Percentiles rank a stretch among this genome's conserved stretches.
Evolutionary conservation across 768 basidiomycete genomes (phyloP).

Genomic region (Chalciporus sphaerocephalus): DNA sequence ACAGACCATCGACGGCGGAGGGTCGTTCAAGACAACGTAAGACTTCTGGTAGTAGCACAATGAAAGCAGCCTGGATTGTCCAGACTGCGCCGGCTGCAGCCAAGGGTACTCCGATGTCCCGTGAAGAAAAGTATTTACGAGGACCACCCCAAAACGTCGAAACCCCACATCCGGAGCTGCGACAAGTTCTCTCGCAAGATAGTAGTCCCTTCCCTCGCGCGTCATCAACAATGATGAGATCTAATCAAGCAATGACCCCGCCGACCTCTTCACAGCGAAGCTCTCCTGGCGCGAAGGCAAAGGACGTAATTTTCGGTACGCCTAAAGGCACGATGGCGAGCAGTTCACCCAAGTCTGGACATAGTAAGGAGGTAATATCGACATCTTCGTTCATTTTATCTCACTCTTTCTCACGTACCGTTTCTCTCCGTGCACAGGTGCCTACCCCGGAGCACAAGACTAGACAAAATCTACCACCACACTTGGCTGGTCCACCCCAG

Average conservation of each 20-base stretch:
- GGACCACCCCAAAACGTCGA: conserved; percentile 18
- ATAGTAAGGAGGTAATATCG: conserved; percentile 26
- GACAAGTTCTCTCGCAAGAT: conserved; percentile 32
- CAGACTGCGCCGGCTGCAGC: conserved; percentile 24
- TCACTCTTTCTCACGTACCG: conserved; percentile 11
- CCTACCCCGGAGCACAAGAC: conserved; percentile 19
- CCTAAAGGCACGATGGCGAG: conserved; percentile 20
- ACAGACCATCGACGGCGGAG: conserved; percentile 11
- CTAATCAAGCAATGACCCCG: conserved; percentile 20
- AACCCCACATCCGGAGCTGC: conserved; percentile 25
- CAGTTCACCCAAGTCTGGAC: conserved; percentile 21
- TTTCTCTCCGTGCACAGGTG: conserved; percentile 8
- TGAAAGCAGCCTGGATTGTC: conserved; percentile 32
- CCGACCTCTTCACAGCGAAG: conserved; percentile 24
- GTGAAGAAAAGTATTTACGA: conserved; percentile 30
- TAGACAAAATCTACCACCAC: conserved; percentile 8
- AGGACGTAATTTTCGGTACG: conserved; percentile 17
- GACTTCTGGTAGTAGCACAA: conserved; percentile 17
- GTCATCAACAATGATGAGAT: conserved; percentile 27
- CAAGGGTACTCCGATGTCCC: conserved; percentile 17
- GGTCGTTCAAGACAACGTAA: conserved; percentile 10
- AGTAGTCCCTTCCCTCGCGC: conserved; percentile 20
- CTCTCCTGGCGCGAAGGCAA: conserved; percentile 14
- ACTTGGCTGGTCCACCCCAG: conserved; percentile 23
- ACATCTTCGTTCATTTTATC: not conserved